Evolutionary conservation across 495 filamentous ascomycete species (phyloP), one percentile per base, ranked within the genome.

Genomic region (Tuber indicum): DNA sequence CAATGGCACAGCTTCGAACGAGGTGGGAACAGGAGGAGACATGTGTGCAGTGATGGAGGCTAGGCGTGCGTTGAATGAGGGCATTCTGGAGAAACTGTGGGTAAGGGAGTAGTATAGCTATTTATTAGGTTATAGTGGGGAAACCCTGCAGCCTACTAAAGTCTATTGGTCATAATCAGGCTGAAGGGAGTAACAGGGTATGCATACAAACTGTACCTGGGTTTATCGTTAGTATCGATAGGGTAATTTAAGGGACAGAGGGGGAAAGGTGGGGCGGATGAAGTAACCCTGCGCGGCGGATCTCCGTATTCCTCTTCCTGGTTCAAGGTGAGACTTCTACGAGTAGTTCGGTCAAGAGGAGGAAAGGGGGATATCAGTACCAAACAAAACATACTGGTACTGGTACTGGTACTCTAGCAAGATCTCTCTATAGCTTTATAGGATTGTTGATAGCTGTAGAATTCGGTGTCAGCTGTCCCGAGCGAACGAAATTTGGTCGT

Each of bases 1-100:
- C 82, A 94, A 90, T 81, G 95, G 92, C 39, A 99, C 93, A 75
- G 87, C 88, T 83, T 93, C 90, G 86, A 98, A 98, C 74, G 89
- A 89, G 42, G 72, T 47, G 81, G 75, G 78, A 71, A 75, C 75
- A 80, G 78, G 79, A 58, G 82, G 81, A 78, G 84, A 85, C 84
- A 91, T 89, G 76, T 91, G 89, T 72, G 77, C 85, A 75, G 86
- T 83, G 74, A 90, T 86, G n/a, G 81, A 82, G 62, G 81, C 74
- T 47, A 82, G 71, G 62, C 80, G 80, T 58, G 79, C 78, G 72
- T 80, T 80, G n/a, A 77, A 80, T 41, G 78, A 80, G 58, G 58
- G 14, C 58, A 66, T 66, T 62, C 32, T 32, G 4, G 58, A 26
- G 14, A 32, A 62, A 5, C 12, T 26, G 52, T 26, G 3, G 58